Evolutionary conservation across 2,329 filamentous ascomycete genomes (phyloP), one percentile per base, ranked within the genome.

Genomic region (Colletotrichum nymphaeae): DNA sequence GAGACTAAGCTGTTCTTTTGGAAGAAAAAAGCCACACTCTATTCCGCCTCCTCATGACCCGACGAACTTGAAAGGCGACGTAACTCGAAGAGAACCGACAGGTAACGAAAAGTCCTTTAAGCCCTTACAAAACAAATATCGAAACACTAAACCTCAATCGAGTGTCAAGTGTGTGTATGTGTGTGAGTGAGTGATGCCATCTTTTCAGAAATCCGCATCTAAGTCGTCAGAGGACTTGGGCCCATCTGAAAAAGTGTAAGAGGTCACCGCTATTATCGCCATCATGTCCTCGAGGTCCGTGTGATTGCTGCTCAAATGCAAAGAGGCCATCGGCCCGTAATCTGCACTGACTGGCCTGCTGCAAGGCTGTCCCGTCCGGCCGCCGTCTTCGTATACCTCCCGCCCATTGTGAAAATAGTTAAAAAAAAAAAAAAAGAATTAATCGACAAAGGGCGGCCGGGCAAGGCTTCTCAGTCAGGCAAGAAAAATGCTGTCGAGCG

Each of bases 381-480:
- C 56, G 35, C 53, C 35, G 26, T 53, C 57, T 35, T 72, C 68
- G 75, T 60, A 52, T 74, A 35, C 53, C 59, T 58, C 24, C 62
- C 26, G 49, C 52, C 35, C 62, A n/a, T 42, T 35, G 62, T 46
- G 32, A 59, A 65, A 74, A 75, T 11, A 49, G 42, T 49, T n/a
- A n/a, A n/a, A 72, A 75, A 46, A 75, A 56, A 68, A 74, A 59
- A 62, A 73, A 76, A 60, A 80, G 80, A 80, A 75, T 80, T 78
- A 80, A 78, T 78, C 79, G 78, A 81, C 77, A 78, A 78, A 80
- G 78, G 80, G 76, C 56, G 71, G 60, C 67, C 60, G 49, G 35
- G 56, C 32, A 30, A 64, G 59, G 22, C 35, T 37, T 62, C 32
- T 52, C 49, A 56, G 60, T 55, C 74, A 67, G 69, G 57, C 73